Conservation (phyloP, 176 grass and related monocot genomes). For the Eleusine indica region DNA sequence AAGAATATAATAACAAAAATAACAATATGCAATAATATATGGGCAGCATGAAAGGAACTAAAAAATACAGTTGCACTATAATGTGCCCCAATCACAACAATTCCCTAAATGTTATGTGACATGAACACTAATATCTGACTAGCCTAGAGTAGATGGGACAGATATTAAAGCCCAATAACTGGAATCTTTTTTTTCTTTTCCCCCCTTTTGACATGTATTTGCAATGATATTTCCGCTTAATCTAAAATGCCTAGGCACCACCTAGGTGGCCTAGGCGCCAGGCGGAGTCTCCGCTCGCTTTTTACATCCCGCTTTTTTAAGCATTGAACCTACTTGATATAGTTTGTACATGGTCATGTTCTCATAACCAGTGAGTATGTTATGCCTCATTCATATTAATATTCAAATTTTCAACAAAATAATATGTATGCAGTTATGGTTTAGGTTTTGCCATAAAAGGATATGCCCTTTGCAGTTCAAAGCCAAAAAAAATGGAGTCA, state of each 20-base stretch:
- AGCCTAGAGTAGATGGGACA: too few relatives aligned
- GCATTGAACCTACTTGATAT: neutral
- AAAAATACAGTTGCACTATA: neutral
- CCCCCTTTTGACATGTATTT: too few relatives aligned
- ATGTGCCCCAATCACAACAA: neutral
- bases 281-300: too few relatives aligned
- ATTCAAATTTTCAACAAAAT: neutral
- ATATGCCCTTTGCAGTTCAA: too few relatives aligned
- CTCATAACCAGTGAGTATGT: neutral
- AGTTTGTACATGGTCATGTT: neutral
- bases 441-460: neutral
- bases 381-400: neutral
- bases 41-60: conserved; percentile 15
- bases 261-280: too few relatives aligned
- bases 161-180: too few relatives aligned
- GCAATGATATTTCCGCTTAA: too few relatives aligned
- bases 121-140: neutral
- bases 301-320: too few relatives aligned
- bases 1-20: neutral
- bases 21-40: neutral
- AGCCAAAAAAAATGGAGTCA: too few relatives aligned
- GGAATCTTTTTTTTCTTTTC: too few relatives aligned
- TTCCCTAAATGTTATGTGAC: neutral
- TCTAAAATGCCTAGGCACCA: too few relatives aligned
- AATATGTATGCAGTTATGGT: neutral